Evolutionary conservation across 2,329 filamentous ascomycete genomes (phyloP).

Genomic region (Pleomassaria siparia): DNA sequence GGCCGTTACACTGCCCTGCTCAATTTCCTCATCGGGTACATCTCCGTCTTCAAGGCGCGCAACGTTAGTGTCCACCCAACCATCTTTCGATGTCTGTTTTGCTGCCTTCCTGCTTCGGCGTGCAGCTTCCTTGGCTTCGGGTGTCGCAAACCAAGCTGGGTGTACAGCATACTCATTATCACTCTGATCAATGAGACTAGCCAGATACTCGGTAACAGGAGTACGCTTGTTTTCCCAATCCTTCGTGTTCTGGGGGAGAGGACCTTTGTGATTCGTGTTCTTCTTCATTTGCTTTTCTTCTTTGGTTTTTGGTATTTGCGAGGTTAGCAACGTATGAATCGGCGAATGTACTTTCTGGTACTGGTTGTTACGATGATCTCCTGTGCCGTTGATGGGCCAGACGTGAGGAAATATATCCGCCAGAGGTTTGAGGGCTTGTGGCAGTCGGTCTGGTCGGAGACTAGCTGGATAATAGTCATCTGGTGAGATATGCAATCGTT

Average conservation of each 20-base stretch:
- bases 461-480: constrained; percentile 54
- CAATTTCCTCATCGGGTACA: constrained; percentile 68
- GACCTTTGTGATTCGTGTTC: constrained; percentile 42
- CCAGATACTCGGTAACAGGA: constrained; percentile 77
- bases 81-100: constrained; percentile 56
- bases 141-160: constrained; percentile 67
- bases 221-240: constrained; percentile 75
- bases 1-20: constrained; percentile 79
- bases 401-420: constrained; percentile 82
- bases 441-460: constrained; percentile 46
- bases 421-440: constrained; percentile 59
- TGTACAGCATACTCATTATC: constrained; percentile 86
- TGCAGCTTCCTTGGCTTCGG: constrained; percentile 57
- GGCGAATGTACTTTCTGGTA: constrained; percentile 81
- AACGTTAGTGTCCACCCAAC: constrained; percentile 83
- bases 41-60: constrained; percentile 65
- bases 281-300: constrained; percentile 64
- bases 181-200: constrained; percentile 69
- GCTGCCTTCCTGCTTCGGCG: constrained; percentile 55
- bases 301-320: constrained; percentile 68
- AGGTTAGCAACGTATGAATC: constrained; percentile 77
- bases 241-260: constrained; percentile 63
- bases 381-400: constrained; percentile 86
- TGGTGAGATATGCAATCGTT: constrained; percentile 42
- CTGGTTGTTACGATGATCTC: constrained; percentile 68